Evolutionary conservation across 495 filamentous ascomycete species (phyloP).

Genomic region (Neurospora sublineolata): DNA sequence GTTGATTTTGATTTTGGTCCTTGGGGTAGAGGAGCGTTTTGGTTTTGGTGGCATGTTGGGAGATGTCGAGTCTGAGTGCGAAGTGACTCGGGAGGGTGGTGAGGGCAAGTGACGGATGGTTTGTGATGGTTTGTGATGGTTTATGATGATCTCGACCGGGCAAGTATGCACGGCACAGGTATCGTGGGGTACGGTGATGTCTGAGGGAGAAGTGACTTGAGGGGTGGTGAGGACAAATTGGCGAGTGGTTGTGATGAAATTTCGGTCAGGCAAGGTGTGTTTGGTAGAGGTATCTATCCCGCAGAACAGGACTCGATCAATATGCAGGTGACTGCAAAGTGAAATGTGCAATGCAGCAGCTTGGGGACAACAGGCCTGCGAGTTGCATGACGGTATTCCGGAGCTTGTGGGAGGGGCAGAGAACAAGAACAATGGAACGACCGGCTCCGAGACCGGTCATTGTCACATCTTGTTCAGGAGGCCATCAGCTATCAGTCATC

Average conservation of each 20-base stretch:
- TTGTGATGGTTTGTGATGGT: neutral
- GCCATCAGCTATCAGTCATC: neutral
- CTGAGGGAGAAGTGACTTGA: neutral
- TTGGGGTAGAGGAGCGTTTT: neutral
- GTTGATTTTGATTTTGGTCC: neutral
- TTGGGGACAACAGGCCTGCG: neutral
- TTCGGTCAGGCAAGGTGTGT: neutral
- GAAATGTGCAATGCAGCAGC: neutral
- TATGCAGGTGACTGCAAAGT: neutral
- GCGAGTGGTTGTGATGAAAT: neutral
- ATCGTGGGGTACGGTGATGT: neutral
- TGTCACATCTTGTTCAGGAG: neutral
- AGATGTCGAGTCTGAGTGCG: neutral
- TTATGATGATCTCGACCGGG: neutral
- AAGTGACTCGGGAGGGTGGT: neutral
- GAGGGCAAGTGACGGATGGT: neutral
- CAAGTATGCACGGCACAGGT: neutral
- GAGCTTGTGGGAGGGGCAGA: neutral
- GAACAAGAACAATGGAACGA: neutral
- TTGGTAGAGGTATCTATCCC: neutral
- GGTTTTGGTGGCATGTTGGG: neutral
- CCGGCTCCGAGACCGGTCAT: neutral
- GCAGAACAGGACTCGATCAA: neutral
- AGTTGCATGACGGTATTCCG: neutral
- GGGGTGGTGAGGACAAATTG: neutral